Percentiles rank a stretch among this genome's conserved stretches.
These are phyloP conservation scores for Fraxinus sp. DNA, from an alignment of 305 asterid species.

Conservation along the genomic window DNA sequence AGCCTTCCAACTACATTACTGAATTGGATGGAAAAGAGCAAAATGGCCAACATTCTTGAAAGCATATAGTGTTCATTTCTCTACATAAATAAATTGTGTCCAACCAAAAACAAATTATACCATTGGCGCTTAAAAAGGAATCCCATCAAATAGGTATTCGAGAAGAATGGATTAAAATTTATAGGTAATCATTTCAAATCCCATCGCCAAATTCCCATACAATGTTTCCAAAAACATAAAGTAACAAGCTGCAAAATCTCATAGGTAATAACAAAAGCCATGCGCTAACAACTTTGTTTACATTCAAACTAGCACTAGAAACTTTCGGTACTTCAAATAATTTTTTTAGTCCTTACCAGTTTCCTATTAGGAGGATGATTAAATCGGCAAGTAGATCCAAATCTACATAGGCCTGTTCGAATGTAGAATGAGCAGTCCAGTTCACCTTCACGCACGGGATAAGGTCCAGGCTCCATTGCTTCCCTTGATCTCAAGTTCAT, in stretches of 20 bases:
- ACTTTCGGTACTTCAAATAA: background rate
- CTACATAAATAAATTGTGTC: background rate
- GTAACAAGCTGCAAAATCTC: slow-evolving; percentile 3
- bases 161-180: background rate
- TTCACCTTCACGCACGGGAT: slow-evolving; percentile 93
- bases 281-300: background rate
- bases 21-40: background rate
- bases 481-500: slow-evolving; percentile 74
- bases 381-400: slow-evolving; percentile 88
- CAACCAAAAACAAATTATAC: background rate
- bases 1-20: slow-evolving; percentile 1
- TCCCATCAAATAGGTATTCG: background rate
- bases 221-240: background rate
- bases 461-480: slow-evolving; percentile 68
- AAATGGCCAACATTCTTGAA: background rate
- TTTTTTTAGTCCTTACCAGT: slow-evolving; percentile 50
- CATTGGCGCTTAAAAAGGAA: background rate
- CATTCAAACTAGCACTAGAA: background rate
- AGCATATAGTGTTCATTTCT: background rate
- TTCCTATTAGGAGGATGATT: slow-evolving; percentile 92
- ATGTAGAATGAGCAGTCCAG: slow-evolving; percentile 94
- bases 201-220: background rate
- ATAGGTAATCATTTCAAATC: background rate
- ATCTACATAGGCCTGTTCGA: slow-evolving; percentile 94
- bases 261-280: slow-evolving; percentile 1